Evolutionary conservation across 768 basidiomycete species (phyloP).

Genomic region (Tulasnella sp.): DNA sequence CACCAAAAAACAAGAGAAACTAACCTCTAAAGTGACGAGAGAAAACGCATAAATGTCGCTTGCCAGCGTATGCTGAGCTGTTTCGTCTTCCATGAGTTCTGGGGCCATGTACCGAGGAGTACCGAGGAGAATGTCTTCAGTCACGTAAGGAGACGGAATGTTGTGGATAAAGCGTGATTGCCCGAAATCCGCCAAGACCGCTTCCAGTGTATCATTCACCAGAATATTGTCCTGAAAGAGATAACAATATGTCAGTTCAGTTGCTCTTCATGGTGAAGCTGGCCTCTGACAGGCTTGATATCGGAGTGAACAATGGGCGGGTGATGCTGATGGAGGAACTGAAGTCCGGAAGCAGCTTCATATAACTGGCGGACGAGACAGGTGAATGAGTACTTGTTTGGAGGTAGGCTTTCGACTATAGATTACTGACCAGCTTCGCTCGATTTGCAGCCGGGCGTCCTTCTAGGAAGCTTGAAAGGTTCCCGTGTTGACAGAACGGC

Average conservation of each 20-base stretch:
- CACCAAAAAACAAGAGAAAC: not conserved
- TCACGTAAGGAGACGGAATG: slow-evolving; percentile 15
- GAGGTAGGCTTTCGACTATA: not conserved
- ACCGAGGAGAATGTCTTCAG: not conserved
- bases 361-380: not conserved
- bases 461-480: slow-evolving; percentile 1
- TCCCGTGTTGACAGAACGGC: slow-evolving; percentile 26
- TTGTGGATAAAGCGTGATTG: slow-evolving; percentile 22
- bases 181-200: slow-evolving; percentile 27
- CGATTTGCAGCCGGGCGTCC: not conserved
- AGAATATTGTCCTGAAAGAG: slow-evolving; percentile 29
- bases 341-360: slow-evolving; percentile 23
- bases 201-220: slow-evolving; percentile 15
- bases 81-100: slow-evolving; percentile 17
- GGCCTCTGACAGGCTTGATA: slow-evolving; percentile 19
- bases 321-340: slow-evolving; percentile 16
- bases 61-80: not conserved
- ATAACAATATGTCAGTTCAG: not conserved
- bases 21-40: slow-evolving; percentile 16
- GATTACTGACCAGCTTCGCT: not conserved
- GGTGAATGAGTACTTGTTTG: not conserved
- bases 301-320: slow-evolving; percentile 26
- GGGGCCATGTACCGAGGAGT: slow-evolving; percentile 30
- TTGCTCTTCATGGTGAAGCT: not conserved
- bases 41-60: slow-evolving; percentile 28